Evolutionary conservation across 306 rosid genomes (phyloP).

Genomic region (Cucurbita argyrosperma): DNA sequence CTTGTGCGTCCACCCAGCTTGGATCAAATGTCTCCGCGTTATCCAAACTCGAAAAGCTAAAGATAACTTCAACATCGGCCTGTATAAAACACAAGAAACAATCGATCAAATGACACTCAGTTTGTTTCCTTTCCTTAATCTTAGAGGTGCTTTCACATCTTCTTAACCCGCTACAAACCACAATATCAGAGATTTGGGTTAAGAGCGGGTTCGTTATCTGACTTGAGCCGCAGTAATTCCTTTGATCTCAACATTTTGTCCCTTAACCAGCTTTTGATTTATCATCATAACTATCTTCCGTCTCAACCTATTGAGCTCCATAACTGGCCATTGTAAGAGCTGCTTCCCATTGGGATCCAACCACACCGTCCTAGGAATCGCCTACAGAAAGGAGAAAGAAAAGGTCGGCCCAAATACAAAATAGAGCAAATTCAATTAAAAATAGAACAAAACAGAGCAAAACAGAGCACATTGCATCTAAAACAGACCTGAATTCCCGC

Average conservation of each 20-base stretch:
- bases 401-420: not conserved
- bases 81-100: not conserved
- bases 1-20: constrained; percentile 51
- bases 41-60: constrained; percentile 50
- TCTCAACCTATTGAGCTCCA: constrained; percentile 45
- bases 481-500: constrained; percentile 62
- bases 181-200: too few relatives aligned
- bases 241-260: constrained; percentile 35
- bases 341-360: constrained; percentile 42
- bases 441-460: not conserved
- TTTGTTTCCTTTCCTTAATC: too few relatives aligned
- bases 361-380: constrained; percentile 65
- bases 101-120: too few relatives aligned
- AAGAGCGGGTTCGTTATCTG: too few relatives aligned
- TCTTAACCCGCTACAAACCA: too few relatives aligned
- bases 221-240: constrained; percentile 80
- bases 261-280: constrained; percentile 21
- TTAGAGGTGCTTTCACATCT: too few relatives aligned
- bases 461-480: not conserved
- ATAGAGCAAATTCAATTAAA: not conserved
- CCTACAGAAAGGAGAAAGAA: constrained; percentile 6
- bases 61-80: constrained; percentile 80
- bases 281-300: constrained; percentile 16
- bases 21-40: constrained; percentile 62
- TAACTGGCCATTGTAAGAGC: constrained; percentile 54